Evolutionary conservation across 108 stramenopile species (phyloP).

Genomic region (Pseudonitzschia multiseries): DNA sequence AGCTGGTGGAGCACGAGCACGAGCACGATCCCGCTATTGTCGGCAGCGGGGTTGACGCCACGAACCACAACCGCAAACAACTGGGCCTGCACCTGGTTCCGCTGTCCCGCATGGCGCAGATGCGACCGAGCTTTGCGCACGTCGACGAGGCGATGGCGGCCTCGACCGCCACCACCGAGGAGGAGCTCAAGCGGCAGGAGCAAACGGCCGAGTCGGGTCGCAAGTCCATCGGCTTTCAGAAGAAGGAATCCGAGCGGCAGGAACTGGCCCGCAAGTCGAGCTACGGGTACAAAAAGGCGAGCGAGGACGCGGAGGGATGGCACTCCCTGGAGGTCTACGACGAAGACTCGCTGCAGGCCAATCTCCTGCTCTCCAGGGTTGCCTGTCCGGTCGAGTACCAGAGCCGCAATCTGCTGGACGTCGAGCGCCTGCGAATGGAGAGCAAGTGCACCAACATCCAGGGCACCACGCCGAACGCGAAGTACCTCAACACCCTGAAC

Average conservation of each 20-base stretch:
- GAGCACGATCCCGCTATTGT: too few species aligned
- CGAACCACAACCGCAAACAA: not conserved
- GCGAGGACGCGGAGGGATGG: slow-evolving; percentile 88
- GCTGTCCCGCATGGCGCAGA: slow-evolving; percentile 57
- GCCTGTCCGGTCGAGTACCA: not conserved
- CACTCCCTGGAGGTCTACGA: slow-evolving; percentile 61
- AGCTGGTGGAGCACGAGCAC: slow-evolving; percentile 33
- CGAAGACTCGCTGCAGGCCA: slow-evolving; percentile 19
- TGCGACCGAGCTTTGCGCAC: slow-evolving; percentile 72
- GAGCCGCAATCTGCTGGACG: not conserved
- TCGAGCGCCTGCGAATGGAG: not conserved
- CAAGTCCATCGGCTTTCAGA: slow-evolving; percentile 73
- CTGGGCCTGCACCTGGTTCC: slow-evolving; percentile 62
- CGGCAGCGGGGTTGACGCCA: too few species aligned
- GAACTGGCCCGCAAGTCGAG: slow-evolving; percentile 65
- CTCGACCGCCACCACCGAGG: slow-evolving; percentile 45
- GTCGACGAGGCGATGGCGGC: slow-evolving; percentile 53
- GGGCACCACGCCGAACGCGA: slow-evolving; percentile 1
- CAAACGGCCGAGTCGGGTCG: slow-evolving; percentile 3
- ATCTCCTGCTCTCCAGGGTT: slow-evolving; percentile 34
- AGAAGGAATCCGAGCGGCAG: slow-evolving; percentile 84
- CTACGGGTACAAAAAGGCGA: slow-evolving; percentile 79
- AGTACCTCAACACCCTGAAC: slow-evolving; percentile 12
- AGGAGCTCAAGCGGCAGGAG: slow-evolving; percentile 34
- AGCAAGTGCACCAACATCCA: not conserved